These are phyloP conservation scores for Circinella minor DNA, from an alignment of 371 early-diverging fungal genomes.

Conservation along the genomic window DNA sequence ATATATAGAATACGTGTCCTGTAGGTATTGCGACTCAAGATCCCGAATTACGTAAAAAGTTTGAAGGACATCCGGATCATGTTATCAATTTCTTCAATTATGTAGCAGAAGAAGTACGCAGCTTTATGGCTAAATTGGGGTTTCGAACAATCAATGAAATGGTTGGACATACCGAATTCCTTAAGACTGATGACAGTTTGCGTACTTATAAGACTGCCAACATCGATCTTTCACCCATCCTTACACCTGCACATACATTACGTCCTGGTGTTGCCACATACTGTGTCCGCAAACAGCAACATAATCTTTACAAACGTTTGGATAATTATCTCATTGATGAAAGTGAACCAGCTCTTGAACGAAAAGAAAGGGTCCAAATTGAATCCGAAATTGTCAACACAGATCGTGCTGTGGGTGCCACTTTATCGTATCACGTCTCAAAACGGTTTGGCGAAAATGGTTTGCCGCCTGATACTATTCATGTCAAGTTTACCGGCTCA, in stretches of 20 bases:
- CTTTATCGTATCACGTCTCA: constrained; percentile 89
- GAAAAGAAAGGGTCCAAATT: constrained; percentile 65
- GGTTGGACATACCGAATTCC: constrained; percentile 90
- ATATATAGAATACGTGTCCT: constrained; percentile 87
- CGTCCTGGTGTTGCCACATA: constrained; percentile 88
- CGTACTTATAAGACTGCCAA: constrained; percentile 85
- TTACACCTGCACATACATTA: constrained; percentile 86
- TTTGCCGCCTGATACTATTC: constrained; percentile 84
- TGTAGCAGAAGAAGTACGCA: constrained; percentile 92
- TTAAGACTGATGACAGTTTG: constrained; percentile 74
- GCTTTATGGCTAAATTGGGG: constrained; percentile 93
- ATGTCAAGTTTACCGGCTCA: constrained; percentile 84
- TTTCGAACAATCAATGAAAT: constrained; percentile 92
- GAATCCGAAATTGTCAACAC: constrained; percentile 86
- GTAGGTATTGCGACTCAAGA: constrained; percentile 98
- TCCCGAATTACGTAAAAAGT: constrained; percentile 90
- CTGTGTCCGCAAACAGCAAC: constrained; percentile 84
- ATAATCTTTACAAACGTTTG: constrained; percentile 77
- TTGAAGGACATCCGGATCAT: constrained; percentile 92
- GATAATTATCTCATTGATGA: constrained; percentile 72
- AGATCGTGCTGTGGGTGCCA: constrained; percentile 93
- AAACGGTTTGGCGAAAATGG: constrained; percentile 80
- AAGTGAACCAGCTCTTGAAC: constrained; percentile 70
- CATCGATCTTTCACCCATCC: constrained; percentile 84
- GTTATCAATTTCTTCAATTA: constrained; percentile 98